A percentile compares a stretch with the other conserved stretches of the same genome.
Conservation (phyloP, 495 filamentous ascomycete species). For the Penicillium dipodomyicola region DNA sequence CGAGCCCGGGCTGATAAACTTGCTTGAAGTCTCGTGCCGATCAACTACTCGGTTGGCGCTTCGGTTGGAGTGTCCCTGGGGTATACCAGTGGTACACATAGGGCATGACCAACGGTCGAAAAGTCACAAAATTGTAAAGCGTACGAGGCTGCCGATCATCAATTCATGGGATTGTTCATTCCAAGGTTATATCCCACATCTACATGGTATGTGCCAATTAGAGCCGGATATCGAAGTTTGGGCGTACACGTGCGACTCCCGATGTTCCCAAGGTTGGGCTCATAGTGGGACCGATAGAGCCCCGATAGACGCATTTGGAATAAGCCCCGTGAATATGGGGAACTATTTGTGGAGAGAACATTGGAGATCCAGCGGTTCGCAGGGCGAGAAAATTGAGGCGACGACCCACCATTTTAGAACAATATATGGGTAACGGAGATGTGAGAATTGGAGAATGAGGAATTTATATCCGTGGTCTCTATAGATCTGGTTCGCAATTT, state of each 20-base stretch:
- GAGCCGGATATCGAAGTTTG: not conserved
- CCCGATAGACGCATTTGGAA: conserved; percentile 14
- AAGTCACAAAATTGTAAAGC: not conserved
- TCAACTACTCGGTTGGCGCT: not conserved
- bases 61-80: conserved; percentile 1
- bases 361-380: not conserved
- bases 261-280: too few species aligned
- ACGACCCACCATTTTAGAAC: not conserved
- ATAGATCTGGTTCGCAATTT: not conserved
- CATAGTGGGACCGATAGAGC: conserved; percentile 3
- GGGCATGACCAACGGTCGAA: not conserved
- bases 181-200: not conserved
- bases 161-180: conserved; percentile 9
- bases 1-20: not conserved
- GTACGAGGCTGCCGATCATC: conserved; percentile 5
- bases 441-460: too few species aligned
- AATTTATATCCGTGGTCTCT: too few species aligned
- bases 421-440: too few species aligned
- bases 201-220: not conserved
- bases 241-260: not conserved
- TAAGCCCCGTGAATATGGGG: not conserved
- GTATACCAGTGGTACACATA: not conserved
- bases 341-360: not conserved
- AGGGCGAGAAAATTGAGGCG: not conserved
- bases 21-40: conserved; percentile 2